phyloP scores from a whole-genome alignment of 2,329 filamentous ascomycete species.

The Lachnellula occidentalis region DNA sequence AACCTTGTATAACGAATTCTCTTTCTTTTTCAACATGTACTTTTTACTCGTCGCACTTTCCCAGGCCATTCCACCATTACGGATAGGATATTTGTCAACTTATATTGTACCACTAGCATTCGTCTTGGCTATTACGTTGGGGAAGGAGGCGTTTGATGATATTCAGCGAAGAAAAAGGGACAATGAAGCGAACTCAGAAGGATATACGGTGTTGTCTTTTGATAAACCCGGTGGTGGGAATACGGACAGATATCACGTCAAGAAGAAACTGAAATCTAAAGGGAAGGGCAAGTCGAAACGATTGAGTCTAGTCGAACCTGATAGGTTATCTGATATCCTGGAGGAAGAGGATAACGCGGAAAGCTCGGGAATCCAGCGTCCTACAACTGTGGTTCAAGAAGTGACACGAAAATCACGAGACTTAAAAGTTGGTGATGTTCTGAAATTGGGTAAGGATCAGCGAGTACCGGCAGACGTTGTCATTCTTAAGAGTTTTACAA shows the following conservation, averaged over 20 bases:
- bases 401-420: constrained; percentile 77
- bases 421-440: constrained; percentile 89
- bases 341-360: constrained; percentile 60
- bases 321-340: constrained; percentile 58
- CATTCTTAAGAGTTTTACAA: constrained; percentile 74
- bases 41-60: constrained; percentile 93
- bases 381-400: constrained; percentile 54
- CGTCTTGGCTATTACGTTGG: constrained; percentile 85
- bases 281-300: constrained; percentile 36
- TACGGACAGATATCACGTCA: constrained; percentile 32
- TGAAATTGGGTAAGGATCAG: constrained; percentile 88
- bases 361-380: constrained; percentile 36
- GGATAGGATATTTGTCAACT: constrained; percentile 91
- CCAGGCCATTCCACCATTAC: constrained; percentile 80
- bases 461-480: constrained; percentile 92
- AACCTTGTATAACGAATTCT: constrained; percentile 97
- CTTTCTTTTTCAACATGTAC: constrained; percentile 99
- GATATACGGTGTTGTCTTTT: constrained; percentile 73
- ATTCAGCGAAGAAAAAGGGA: constrained; percentile 81
- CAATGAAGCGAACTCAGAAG: constrained; percentile 89
- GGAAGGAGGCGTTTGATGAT: constrained; percentile 94
- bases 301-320: constrained; percentile 30
- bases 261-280: constrained; percentile 44
- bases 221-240: constrained; percentile 44
- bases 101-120: constrained; percentile 91